phyloP scores from a whole-genome alignment of 2,329 filamentous ascomycete genomes.

The Cyphellophora europaea region DNA sequence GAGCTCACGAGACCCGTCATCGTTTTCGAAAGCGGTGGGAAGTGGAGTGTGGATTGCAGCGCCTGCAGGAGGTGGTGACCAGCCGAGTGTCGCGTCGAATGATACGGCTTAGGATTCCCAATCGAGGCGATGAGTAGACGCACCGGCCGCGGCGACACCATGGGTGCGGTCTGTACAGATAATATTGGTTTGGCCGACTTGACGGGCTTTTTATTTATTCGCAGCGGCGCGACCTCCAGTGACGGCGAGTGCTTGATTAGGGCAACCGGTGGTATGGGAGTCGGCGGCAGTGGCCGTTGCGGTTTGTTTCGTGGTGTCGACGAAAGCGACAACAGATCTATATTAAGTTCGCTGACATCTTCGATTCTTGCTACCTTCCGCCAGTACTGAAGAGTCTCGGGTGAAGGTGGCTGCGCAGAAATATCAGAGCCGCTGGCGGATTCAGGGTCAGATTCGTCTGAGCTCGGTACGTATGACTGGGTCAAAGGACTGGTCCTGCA shows the following conservation, averaged over 20 bases:
- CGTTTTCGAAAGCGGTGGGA: conserved; percentile 42
- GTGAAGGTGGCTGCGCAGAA: neutral
- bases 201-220: conserved; percentile 4
- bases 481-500: neutral
- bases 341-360: neutral
- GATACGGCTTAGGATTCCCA: conserved; percentile 71
- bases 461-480: neutral
- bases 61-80: conserved; percentile 68
- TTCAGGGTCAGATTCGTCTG: neutral
- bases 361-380: neutral
- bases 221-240: neutral
- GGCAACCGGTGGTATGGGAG: neutral
- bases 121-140: conserved; percentile 74
- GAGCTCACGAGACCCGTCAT: conserved; percentile 43
- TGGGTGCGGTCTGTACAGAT: neutral
- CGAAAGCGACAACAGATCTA: neutral
- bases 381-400: neutral
- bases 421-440: neutral
- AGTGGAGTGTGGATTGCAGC: conserved; percentile 43
- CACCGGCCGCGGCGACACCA: conserved; percentile 4
- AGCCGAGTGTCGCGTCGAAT: conserved; percentile 73
- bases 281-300: neutral
- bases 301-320: neutral
- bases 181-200: conserved; percentile 1
- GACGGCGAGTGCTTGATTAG: neutral